Conservation (phyloP, 352 stramenopile genomes). For the Globisporangium middletonii region DNA sequence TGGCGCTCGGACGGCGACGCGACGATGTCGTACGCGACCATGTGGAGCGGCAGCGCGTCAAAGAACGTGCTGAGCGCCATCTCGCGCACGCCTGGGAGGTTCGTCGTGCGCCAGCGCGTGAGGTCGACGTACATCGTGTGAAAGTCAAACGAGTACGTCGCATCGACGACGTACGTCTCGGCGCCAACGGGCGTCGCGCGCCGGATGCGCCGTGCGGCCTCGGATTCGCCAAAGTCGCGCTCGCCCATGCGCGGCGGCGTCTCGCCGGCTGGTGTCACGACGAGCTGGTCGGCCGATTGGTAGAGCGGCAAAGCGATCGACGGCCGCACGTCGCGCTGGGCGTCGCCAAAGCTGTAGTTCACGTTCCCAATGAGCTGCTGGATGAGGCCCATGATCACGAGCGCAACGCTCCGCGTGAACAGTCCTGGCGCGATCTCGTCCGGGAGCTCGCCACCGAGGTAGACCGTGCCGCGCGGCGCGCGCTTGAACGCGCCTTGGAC, state of each 20-base stretch:
- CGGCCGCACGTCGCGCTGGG: conserved; percentile 31
- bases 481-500: conserved; percentile 82
- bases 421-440: conserved; percentile 53
- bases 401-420: conserved; percentile 70
- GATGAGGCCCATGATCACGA: conserved; percentile 76
- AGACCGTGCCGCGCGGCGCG: conserved; percentile 44
- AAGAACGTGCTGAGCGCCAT: conserved; percentile 80
- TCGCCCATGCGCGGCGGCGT: conserved; percentile 45
- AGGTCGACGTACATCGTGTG: conserved; percentile 88
- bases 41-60: conserved; percentile 54
- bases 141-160: conserved; percentile 86
- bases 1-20: conserved; percentile 24
- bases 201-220: conserved; percentile 30
- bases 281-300: conserved; percentile 79
- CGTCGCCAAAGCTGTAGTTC: conserved; percentile 67
- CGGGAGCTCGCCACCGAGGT: conserved; percentile 69
- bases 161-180: conserved; percentile 46
- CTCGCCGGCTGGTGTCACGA: conserved; percentile 50
- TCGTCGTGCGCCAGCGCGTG: conserved; percentile 71
- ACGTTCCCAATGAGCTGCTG: conserved; percentile 55
- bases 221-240: conserved; percentile 57
- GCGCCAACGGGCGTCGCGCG: conserved; percentile 43
- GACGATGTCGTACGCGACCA: conserved; percentile 65
- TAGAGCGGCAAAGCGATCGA: conserved; percentile 71
- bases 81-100: conserved; percentile 66